phyloP scores from a whole-genome alignment of 306 rosid species.

The Sindora glabra region DNA sequence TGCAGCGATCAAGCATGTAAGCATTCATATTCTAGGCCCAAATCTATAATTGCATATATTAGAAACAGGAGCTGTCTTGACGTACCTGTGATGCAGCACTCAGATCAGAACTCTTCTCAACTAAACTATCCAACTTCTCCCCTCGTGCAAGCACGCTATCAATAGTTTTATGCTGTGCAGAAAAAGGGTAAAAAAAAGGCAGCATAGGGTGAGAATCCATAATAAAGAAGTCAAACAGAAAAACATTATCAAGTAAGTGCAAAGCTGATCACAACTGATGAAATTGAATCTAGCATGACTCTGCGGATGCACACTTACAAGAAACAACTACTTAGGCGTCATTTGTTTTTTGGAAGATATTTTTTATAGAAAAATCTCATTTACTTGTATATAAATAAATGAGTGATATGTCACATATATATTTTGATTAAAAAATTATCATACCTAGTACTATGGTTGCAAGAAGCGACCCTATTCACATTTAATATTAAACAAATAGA shows the following conservation, averaged over 20 bases:
- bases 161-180: conserved; percentile 85
- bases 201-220: conserved; percentile 5
- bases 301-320: neutral
- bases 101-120: conserved; percentile 98
- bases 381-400: too few species aligned
- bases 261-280: neutral
- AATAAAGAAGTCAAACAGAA: conserved; percentile 1
- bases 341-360: too few species aligned
- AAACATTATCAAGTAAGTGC: too few species aligned
- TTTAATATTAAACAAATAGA: too few species aligned
- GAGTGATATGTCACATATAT: too few species aligned
- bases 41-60: conserved; percentile 6
- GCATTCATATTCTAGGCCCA: neutral
- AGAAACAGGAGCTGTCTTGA: neutral
- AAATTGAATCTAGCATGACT: neutral
- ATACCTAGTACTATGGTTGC: too few species aligned
- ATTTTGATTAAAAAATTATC: too few species aligned
- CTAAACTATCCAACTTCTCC: conserved; percentile 94
- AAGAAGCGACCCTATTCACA: too few species aligned
- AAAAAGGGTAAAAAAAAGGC: conserved; percentile 2
- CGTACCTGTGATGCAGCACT: conserved; percentile 94
- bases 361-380: too few species aligned
- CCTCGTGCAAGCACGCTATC: conserved; percentile 98
- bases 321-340: too few species aligned
- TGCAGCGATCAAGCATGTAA: neutral